Evolutionary conservation across 352 stramenopile species (phyloP).

Genomic region (Blastocystis hominis): DNA sequence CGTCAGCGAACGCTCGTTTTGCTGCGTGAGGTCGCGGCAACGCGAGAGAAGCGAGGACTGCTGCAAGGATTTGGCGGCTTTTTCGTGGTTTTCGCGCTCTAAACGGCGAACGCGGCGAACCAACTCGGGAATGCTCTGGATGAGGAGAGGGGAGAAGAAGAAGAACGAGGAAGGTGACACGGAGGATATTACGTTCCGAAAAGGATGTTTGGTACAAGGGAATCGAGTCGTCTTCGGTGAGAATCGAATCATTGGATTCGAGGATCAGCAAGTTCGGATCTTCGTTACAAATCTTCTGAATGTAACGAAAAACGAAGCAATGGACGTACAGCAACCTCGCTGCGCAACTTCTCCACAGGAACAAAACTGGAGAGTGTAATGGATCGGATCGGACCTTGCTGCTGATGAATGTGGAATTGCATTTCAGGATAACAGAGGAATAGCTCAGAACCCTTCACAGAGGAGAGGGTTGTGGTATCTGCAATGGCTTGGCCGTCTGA

Average conservation of each 20-base stretch:
- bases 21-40: not conserved
- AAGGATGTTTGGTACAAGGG: slow-evolving; percentile 23
- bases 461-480: not conserved
- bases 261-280: slow-evolving; percentile 21
- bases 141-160: not conserved
- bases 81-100: not conserved
- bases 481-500: not conserved
- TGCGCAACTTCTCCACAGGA: not conserved
- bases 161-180: not conserved
- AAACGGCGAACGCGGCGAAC: slow-evolving; percentile 4
- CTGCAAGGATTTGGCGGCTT: not conserved
- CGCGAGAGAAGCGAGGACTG: not conserved
- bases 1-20: not conserved
- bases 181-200: not conserved
- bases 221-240: not conserved
- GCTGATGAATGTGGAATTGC: not conserved
- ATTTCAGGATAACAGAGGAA: not conserved
- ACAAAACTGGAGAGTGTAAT: not conserved
- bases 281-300: not conserved
- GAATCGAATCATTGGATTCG: not conserved
- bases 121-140: slow-evolving; percentile 18
- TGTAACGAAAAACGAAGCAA: not conserved
- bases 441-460: not conserved
- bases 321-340: not conserved
- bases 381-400: not conserved